Conservation (phyloP, 2,329 filamentous ascomycete species). For the Capronia epimyces region DNA sequence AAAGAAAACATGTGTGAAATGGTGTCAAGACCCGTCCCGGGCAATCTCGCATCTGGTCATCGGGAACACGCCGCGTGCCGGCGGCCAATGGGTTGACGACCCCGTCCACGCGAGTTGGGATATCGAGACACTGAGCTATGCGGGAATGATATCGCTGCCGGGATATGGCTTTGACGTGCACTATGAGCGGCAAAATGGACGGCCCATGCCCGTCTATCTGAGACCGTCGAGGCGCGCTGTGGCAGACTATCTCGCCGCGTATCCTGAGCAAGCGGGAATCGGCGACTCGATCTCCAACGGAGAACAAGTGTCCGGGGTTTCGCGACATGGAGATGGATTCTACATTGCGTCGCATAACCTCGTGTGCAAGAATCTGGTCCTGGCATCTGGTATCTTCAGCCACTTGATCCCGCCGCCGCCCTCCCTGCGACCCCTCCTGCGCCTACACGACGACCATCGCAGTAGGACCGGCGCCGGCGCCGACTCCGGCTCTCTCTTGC, state of each 20-base stretch:
- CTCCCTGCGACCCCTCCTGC: constrained; percentile 45
- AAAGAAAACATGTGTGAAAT: constrained; percentile 49
- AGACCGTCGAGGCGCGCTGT: constrained; percentile 52
- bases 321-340: constrained; percentile 45
- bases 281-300: constrained; percentile 43
- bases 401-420: constrained; percentile 49
- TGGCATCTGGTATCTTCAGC: constrained; percentile 57
- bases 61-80: constrained; percentile 47
- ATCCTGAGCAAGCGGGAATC: constrained; percentile 51
- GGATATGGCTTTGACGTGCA: constrained; percentile 55
- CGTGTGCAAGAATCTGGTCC: constrained; percentile 51
- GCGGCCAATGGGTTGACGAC: constrained; percentile 57
- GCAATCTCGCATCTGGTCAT: constrained; percentile 51
- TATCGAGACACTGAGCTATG: constrained; percentile 57
- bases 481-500: constrained; percentile 37
- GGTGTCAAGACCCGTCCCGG: constrained; percentile 48
- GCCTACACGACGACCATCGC: neutral
- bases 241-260: constrained; percentile 51
- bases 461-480: neutral
- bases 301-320: constrained; percentile 41
- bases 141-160: constrained; percentile 56
- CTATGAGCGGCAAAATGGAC: constrained; percentile 40
- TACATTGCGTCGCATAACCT: constrained; percentile 49
- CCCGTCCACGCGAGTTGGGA: constrained; percentile 49
- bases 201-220: constrained; percentile 47